Percentiles rank a stretch among this genome's conserved stretches.
phyloP scores from a whole-genome alignment of 1,284 basidiomycete genomes.

The Termitomyces sp. region DNA sequence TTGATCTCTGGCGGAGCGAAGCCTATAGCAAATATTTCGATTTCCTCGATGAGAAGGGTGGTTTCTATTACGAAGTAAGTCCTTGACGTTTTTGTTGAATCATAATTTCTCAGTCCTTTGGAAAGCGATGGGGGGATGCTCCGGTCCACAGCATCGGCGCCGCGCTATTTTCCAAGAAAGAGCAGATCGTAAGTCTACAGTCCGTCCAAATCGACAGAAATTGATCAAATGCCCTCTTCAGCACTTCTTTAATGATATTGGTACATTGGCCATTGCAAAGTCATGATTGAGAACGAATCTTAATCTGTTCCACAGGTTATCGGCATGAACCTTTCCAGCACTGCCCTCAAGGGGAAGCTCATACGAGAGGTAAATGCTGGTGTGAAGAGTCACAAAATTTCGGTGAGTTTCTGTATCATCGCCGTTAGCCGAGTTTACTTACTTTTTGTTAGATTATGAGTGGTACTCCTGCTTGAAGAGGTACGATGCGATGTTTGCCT shows the following conservation, averaged over 20 bases:
- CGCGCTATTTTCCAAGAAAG: conserved; percentile 73
- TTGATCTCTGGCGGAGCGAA: conserved; percentile 80
- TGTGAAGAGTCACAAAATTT: conserved; percentile 62
- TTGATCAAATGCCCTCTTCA: conserved; percentile 20
- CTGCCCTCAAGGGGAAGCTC: conserved; percentile 59
- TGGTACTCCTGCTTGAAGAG: conserved; percentile 77
- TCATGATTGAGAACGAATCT: not conserved
- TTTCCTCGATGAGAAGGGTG: conserved; percentile 77
- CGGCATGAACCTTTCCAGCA: conserved; percentile 79
- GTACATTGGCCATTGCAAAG: conserved; percentile 13
- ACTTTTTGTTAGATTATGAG: conserved; percentile 52
- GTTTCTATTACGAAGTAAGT: conserved; percentile 85
- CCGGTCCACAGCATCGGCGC: conserved; percentile 87
- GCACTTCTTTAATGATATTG: conserved; percentile 70
- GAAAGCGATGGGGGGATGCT: conserved; percentile 84
- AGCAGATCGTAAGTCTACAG: conserved; percentile 54
- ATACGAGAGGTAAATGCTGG: conserved; percentile 64
- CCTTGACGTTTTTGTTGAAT: not conserved
- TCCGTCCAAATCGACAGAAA: not conserved
- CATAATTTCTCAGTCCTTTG: not conserved
- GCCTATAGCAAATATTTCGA: conserved; percentile 86
- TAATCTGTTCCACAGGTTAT: conserved; percentile 36
- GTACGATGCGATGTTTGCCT: conserved; percentile 60
- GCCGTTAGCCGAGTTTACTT: not conserved
- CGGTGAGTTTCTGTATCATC: conserved; percentile 35